These are phyloP conservation scores for Yamadazyma olivae DNA, from an alignment of 805 yeast genomes.

Conservation along the genomic window DNA sequence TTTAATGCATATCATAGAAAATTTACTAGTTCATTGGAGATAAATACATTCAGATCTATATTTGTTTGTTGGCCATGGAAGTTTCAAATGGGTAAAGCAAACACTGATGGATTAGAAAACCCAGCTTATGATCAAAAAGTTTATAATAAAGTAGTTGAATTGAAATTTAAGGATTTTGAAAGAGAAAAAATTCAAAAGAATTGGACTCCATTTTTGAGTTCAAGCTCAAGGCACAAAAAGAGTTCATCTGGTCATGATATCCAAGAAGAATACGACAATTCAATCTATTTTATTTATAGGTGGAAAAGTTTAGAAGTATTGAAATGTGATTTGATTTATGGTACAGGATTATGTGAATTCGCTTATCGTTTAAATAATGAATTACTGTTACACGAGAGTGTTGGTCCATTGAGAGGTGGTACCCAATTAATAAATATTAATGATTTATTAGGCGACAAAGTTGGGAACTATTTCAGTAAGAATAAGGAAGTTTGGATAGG, in stretches of 20 bases:
- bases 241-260: too few species aligned
- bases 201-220: conserved; percentile 40
- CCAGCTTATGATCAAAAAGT: conserved; percentile 11
- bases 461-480: conserved; percentile 9
- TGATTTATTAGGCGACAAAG: conserved; percentile 9
- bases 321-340: conserved; percentile 14
- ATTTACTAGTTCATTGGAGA: neutral
- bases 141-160: conserved; percentile 20
- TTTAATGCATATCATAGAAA: conserved; percentile 32
- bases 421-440: conserved; percentile 28
- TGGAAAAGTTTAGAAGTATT: conserved; percentile 20
- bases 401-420: conserved; percentile 35
- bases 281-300: conserved; percentile 29
- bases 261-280: conserved; percentile 20
- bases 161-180: conserved; percentile 13
- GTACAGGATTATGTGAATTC: conserved; percentile 11
- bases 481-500: conserved; percentile 34
- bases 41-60: conserved; percentile 20
- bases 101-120: conserved; percentile 20
- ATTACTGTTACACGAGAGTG: conserved; percentile 17
- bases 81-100: conserved; percentile 26
- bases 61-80: conserved; percentile 32
- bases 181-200: conserved; percentile 24
- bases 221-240: conserved; percentile 15
- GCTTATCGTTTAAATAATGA: conserved; percentile 5